Base-by-base conservation (phyloP, 441 rosid genomes). In the Manihot esculenta region DNA sequence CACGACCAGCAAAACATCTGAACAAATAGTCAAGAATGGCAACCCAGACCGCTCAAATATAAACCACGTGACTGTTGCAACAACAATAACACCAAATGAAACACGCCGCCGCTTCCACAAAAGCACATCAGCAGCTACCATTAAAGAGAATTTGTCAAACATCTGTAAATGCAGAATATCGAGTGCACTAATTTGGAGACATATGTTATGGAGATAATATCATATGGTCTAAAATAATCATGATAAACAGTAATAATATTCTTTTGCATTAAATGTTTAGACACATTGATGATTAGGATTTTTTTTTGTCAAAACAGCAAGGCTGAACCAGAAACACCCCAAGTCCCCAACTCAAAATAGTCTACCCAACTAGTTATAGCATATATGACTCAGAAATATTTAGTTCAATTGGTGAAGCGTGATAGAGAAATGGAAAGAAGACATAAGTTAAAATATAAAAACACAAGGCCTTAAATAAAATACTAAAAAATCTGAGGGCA, bases 1-100 rank as follows among this genome's bases (percentile, higher is more conserved):
- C 74, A 83, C 76, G 38, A 86, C 76, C 68, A 92, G 84, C 80
- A 91, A 80, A 64, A 92, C 84, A 79, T 94, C 93, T 9, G 98
- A 87, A 71, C 90, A 89, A 68, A 95, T 71, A 48, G 97, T 86
- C 74, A 95, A 79, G 86, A 89, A 87, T 10, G 97, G 88, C 45
- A 95, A 79, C 30, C 91, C 92, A 15, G 98, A 86, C 55, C 81
- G 75, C 86, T 91, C 98, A 73, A 88, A 86, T 66, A 84, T 79
- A 66, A 91, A 80, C 99, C 98, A 95, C 10, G 89, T 90, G 73
- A 85, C 80, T 20, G 96, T 92, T 21, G 98, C 93, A 72, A 86
- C 85, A 65, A 92, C 48, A 72, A 91, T 81, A 66, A 84, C 79
- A 26, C 91, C 94, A 17, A 88, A 75, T 38, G 97, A 88, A 62